These are phyloP conservation scores for Piloderma croceum DNA, from an alignment of 768 basidiomycete genomes.

Conservation along the genomic window DNA sequence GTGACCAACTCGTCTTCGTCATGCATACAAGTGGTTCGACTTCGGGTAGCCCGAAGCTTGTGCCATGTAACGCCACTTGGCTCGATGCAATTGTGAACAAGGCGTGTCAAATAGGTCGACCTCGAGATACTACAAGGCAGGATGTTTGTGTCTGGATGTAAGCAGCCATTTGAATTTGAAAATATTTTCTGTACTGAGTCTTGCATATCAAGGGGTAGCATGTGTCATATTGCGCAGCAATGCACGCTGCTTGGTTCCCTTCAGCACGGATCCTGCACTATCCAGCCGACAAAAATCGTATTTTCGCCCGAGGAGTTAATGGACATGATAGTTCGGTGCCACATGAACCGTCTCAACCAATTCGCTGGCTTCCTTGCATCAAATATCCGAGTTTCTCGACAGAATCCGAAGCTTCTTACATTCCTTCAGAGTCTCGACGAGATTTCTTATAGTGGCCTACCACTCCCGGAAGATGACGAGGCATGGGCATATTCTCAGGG, in stretches of 20 bases:
- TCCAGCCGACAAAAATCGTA: conserved; percentile 61
- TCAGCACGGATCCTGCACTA: conserved; percentile 66
- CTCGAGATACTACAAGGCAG: conserved; percentile 44
- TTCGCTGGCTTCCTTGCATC: conserved; percentile 64
- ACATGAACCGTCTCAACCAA: conserved; percentile 70
- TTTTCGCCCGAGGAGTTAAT: conserved; percentile 66
- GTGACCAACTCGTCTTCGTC: conserved; percentile 48
- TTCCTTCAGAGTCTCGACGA: conserved; percentile 55
- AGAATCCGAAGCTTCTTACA: conserved; percentile 54
- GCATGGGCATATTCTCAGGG: conserved; percentile 62
- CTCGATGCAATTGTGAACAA: conserved; percentile 57
- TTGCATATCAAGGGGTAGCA: conserved; percentile 4
- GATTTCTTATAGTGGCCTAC: conserved; percentile 60
- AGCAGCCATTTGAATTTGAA: conserved; percentile 27
- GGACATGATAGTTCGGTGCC: conserved; percentile 63
- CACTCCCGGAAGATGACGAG: conserved; percentile 63
- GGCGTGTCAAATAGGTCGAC: conserved; percentile 45
- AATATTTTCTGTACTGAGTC: conserved; percentile 38
- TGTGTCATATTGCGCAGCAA: conserved; percentile 21
- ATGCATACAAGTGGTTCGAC: conserved; percentile 83
- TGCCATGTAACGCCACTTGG: conserved; percentile 68
- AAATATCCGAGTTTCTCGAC: conserved; percentile 56
- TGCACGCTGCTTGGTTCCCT: conserved; percentile 70
- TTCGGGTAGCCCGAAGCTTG: conserved; percentile 77
- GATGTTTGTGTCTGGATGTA: conserved; percentile 74